Conservation (phyloP, 2,329 filamentous ascomycete genomes). For the Paramyrothecium roridum region DNA sequence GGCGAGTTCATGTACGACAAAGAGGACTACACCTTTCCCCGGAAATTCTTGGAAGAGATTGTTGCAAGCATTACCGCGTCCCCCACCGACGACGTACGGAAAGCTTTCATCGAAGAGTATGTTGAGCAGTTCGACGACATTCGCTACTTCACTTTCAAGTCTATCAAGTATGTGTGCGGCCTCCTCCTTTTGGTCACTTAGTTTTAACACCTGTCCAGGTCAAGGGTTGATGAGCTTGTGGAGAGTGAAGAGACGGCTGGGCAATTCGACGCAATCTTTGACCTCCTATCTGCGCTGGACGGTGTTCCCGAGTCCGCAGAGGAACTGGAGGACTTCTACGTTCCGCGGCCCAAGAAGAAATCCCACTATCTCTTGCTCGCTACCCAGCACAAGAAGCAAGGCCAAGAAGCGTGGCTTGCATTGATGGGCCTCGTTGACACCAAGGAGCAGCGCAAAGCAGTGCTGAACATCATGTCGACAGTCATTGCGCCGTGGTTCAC, state of each 20-base stretch:
- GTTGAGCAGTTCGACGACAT: conserved; percentile 80
- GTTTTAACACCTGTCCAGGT: conserved; percentile 12
- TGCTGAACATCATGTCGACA: conserved; percentile 72
- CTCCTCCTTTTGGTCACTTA: neutral
- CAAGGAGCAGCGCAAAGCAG: conserved; percentile 72
- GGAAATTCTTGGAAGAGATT: conserved; percentile 62
- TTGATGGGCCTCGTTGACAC: conserved; percentile 66
- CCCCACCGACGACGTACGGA: conserved; percentile 55
- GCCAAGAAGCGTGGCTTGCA: conserved; percentile 83
- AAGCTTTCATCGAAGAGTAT: conserved; percentile 75
- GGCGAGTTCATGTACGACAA: conserved; percentile 58
- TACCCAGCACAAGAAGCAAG: conserved; percentile 71
- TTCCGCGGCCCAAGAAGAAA: conserved; percentile 61
- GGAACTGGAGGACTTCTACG: conserved; percentile 68
- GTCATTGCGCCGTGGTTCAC: conserved; percentile 87
- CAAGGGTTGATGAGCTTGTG: conserved; percentile 18
- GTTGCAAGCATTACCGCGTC: conserved; percentile 60
- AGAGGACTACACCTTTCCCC: conserved; percentile 67
- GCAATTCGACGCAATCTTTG: conserved; percentile 55
- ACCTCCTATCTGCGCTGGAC: conserved; percentile 65
- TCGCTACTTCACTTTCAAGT: conserved; percentile 75
- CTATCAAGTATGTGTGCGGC: conserved; percentile 60
- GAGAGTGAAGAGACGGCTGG: conserved; percentile 14
- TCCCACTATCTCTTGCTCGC: conserved; percentile 64
- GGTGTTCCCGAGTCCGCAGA: conserved; percentile 65